These are phyloP conservation scores for Gymnopilus dilepis DNA, from an alignment of 768 basidiomycete genomes.

Conservation along the genomic window DNA sequence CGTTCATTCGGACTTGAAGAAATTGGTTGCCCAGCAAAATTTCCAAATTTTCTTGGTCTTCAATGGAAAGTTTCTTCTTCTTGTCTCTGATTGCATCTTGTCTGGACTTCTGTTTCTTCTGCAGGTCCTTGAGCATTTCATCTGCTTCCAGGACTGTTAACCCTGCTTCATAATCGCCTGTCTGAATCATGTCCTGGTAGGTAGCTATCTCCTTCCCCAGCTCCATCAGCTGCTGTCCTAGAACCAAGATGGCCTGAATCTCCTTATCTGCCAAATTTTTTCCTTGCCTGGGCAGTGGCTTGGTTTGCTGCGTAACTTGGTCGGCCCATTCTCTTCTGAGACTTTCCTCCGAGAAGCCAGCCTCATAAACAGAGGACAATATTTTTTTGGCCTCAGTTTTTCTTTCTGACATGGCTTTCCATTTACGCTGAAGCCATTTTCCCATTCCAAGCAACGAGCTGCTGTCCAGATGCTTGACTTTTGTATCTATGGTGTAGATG, in stretches of 20 bases:
- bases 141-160: not conserved
- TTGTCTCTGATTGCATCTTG: conserved; percentile 2
- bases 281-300: conserved; percentile 16
- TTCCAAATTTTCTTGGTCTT: conserved; percentile 2
- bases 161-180: conserved; percentile 4
- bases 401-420: not conserved
- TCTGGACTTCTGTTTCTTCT: not conserved
- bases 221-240: not conserved
- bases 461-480: conserved; percentile 16
- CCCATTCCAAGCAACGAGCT: conserved; percentile 6
- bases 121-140: not conserved
- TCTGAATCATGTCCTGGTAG: conserved; percentile 1
- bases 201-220: conserved; percentile 8
- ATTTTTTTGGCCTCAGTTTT: conserved; percentile 5
- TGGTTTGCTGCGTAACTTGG: conserved; percentile 7
- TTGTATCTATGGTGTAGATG: conserved; percentile 18
- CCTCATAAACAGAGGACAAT: not conserved
- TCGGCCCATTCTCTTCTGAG: conserved; percentile 25
- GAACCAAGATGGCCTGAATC: conserved; percentile 13
- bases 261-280: conserved; percentile 9
- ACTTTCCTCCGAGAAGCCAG: not conserved
- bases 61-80: conserved; percentile 8
- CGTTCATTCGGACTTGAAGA: conserved; percentile 26
- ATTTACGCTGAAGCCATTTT: conserved; percentile 12
- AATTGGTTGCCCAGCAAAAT: conserved; percentile 19